Evolutionary conservation across 805 yeast species (phyloP).

Genomic region (Suhomyces pyralidae): DNA sequence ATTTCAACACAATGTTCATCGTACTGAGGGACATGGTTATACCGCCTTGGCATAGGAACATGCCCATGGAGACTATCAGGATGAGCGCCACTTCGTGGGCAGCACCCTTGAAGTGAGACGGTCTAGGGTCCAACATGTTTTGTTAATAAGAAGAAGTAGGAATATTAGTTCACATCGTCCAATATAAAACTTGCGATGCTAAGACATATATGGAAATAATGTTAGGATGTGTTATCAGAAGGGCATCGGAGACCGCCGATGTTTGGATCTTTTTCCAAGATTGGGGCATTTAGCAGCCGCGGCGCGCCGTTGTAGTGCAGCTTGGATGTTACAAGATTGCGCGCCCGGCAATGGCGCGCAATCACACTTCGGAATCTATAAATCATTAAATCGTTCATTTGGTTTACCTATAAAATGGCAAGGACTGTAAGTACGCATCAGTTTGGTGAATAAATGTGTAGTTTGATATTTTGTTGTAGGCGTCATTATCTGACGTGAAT

Average conservation of each 20-base stretch:
- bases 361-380: background rate
- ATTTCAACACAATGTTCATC: conserved; percentile 33
- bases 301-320: background rate
- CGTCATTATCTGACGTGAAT: conserved; percentile 40
- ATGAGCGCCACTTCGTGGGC: conserved; percentile 26
- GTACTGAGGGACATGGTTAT: conserved; percentile 37
- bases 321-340: background rate
- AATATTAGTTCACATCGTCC: background rate
- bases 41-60: conserved; percentile 36
- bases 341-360: background rate
- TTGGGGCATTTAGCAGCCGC: background rate
- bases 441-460: conserved; percentile 53
- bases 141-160: background rate
- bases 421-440: conserved; percentile 43
- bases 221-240: background rate
- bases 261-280: background rate
- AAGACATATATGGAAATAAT: background rate
- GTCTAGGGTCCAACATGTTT: conserved; percentile 9
- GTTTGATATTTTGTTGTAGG: conserved; percentile 45
- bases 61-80: conserved; percentile 27
- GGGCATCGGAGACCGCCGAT: background rate
- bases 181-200: background rate
- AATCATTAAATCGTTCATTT: background rate
- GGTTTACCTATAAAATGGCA: conserved; percentile 19
- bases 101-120: conserved; percentile 16